Evolutionary conservation across 352 stramenopile genomes (phyloP), one percentile per base, ranked within the genome.

Genomic region (Blastocystis sp.): DNA sequence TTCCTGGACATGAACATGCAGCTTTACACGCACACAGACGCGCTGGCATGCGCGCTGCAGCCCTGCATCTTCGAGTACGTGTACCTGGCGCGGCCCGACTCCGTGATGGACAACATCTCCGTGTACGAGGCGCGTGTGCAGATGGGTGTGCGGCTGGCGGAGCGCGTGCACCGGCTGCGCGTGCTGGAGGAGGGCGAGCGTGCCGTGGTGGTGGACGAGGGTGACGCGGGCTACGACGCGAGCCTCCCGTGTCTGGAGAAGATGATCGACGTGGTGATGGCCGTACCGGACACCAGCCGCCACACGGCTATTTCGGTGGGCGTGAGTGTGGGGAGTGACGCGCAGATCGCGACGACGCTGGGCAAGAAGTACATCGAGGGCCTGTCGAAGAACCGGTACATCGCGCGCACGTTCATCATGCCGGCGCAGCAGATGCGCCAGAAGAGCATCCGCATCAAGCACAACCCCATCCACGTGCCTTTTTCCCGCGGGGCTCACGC

Each of bases 11-110:
- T 94, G 90, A 93, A 90, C 86, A 95, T 92, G 38, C 88, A 92
- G 61, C 93, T 97, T 45, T 92, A 94, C 71, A 94, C 92, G 10
- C 93, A 94, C 76, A 91, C 94, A 76, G 97, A 95, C 90, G 90
- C 92, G 59, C 89, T 91, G 11, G 77, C 91, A 59, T 89, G 91
- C 11, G 91, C 90, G 77, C 92, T 97, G 17, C 93, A 91, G 10
- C 96, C 96, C n/a, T 99, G 97, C 90, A 98, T 99, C 89, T 99
- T 99, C 90, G 97, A 99, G 92, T 98, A 99, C 91, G 96, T 99
- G 56, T 99, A 99, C 92, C 99, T 99, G 92, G 95, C 96, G 1
- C 94, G 97, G 59, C 97, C 97, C 7, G 97, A 99, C 91, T 98
- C 95, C 65, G 96, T 98, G 89, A 98, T 99, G 90, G 96, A 99